Evolutionary conservation across 768 basidiomycete genomes (phyloP).

Genomic region (Neoboletus magnificus): DNA sequence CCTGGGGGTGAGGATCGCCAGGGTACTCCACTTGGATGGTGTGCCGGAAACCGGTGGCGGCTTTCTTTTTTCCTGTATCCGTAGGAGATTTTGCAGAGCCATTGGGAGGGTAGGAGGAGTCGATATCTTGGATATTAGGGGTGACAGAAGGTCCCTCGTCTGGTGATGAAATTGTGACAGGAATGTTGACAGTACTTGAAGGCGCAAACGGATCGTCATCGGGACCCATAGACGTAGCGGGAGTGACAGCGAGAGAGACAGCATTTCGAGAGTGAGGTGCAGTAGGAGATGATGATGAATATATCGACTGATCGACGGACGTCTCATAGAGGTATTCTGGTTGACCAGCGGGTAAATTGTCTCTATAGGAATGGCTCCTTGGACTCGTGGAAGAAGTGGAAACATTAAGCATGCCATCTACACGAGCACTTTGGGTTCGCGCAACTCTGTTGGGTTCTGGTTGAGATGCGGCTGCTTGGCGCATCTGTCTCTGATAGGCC

Average conservation of each 20-base stretch:
- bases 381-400: conserved; percentile 34
- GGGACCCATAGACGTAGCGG: conserved; percentile 38
- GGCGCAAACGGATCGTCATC: conserved; percentile 76
- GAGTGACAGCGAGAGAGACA: conserved; percentile 41
- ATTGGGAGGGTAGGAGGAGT: conserved; percentile 20
- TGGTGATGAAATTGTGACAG: conserved; percentile 29
- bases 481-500: conserved; percentile 80
- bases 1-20: conserved; percentile 47
- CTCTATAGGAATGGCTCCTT: conserved; percentile 46
- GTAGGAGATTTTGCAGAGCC: conserved; percentile 33
- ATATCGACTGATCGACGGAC: conserved; percentile 53
- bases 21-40: conserved; percentile 95
- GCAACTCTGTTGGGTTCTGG: conserved; percentile 33
- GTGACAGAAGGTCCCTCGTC: conserved; percentile 20
- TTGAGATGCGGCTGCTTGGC: conserved; percentile 41
- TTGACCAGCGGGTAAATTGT: conserved; percentile 43
- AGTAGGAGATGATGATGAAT: conserved; percentile 35
- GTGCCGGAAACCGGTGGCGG: conserved; percentile 60
- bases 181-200: conserved; percentile 27
- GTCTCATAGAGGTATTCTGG: conserved; percentile 78
- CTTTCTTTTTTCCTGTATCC: conserved; percentile 47
- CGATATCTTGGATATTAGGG: conserved; percentile 19
- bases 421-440: conserved; percentile 55
- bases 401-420: conserved; percentile 40
- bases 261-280: conserved; percentile 39